These are phyloP conservation scores for Trichosanthes truncata DNA, from an alignment of 306 rosid genomes.

Conservation along the genomic window DNA sequence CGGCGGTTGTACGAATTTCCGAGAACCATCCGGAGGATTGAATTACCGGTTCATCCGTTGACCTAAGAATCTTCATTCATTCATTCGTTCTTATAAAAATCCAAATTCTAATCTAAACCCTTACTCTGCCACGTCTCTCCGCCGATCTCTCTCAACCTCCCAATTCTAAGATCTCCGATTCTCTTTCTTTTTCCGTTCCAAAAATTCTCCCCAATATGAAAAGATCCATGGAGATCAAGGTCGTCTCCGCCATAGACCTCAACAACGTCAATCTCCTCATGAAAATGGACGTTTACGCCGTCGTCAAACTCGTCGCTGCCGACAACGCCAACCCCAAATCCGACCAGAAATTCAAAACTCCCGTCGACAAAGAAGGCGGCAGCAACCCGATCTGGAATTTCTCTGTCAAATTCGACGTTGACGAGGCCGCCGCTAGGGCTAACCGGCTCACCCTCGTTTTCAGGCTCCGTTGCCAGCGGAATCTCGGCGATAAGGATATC, in stretches of 20 bases:
- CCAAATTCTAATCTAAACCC: not conserved
- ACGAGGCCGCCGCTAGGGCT: constrained; percentile 22
- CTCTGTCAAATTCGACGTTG: constrained; percentile 30
- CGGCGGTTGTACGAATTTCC: not conserved
- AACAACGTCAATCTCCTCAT: constrained; percentile 51
- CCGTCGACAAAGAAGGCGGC: constrained; percentile 32
- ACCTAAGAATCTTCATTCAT: no score
- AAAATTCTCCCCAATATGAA: constrained; percentile 27
- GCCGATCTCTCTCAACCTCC: not conserved
- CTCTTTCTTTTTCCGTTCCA: not conserved
- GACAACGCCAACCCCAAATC: constrained; percentile 23
- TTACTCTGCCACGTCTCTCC: not conserved
- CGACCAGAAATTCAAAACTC: constrained; percentile 27
- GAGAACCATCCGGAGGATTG: not conserved
- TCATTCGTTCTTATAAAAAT: not conserved
- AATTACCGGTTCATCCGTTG: not conserved
- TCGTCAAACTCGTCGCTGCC: constrained; percentile 29
- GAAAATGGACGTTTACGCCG: constrained; percentile 70
- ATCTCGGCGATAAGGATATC: constrained; percentile 37
- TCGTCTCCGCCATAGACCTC: constrained; percentile 59
- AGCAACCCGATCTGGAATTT: constrained; percentile 55
- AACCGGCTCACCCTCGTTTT: constrained; percentile 38
- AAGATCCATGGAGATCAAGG: constrained; percentile 41
- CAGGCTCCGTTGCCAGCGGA: constrained; percentile 40
- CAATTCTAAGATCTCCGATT: not conserved